Percentiles rank a stretch among this genome's conserved stretches.
phyloP scores from a whole-genome alignment of 495 filamentous ascomycete species.

The Penicillium diatomitis region DNA sequence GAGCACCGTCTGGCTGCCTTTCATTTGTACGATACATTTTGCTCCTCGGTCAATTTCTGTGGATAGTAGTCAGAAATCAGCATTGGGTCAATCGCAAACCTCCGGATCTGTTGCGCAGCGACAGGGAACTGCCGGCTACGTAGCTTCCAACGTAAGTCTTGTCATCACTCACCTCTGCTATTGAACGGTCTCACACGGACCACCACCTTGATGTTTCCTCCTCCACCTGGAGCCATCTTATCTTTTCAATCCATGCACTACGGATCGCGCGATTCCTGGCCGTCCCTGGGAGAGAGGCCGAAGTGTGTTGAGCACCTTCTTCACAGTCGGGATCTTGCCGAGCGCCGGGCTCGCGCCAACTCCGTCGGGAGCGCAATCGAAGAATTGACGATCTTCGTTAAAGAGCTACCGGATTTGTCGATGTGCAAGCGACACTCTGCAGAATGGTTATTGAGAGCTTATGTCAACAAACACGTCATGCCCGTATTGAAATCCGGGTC shows the following conservation, averaged over 20 bases:
- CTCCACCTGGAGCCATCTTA: conserved; percentile 66
- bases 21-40: conserved; percentile 99
- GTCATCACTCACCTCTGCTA: conserved; percentile 60
- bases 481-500: conserved; percentile 22
- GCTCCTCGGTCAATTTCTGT: conserved; percentile 78
- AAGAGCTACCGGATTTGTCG: too few species aligned
- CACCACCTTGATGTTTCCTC: conserved; percentile 99
- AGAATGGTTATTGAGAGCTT: not conserved
- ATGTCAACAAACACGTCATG: conserved; percentile 42
- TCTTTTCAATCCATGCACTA: conserved; percentile 29
- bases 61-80: not conserved
- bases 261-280: conserved; percentile 1
- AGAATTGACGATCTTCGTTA: too few species aligned
- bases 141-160: not conserved
- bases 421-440: too few species aligned
- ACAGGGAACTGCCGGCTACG: not conserved
- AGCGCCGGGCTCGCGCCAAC: conserved; percentile 27
- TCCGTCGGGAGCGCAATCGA: conserved; percentile 29
- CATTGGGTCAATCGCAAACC: not conserved
- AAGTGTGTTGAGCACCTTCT: too few species aligned
- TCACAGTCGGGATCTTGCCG: too few species aligned
- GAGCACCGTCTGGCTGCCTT: conserved; percentile 80
- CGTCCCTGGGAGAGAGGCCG: too few species aligned
- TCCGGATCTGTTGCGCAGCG: not conserved
- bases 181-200: conserved; percentile 92